Percentiles rank a stretch among this genome's conserved stretches.
phyloP scores from a whole-genome alignment of 1,284 basidiomycete genomes.

The Tilletiaria anomala region DNA sequence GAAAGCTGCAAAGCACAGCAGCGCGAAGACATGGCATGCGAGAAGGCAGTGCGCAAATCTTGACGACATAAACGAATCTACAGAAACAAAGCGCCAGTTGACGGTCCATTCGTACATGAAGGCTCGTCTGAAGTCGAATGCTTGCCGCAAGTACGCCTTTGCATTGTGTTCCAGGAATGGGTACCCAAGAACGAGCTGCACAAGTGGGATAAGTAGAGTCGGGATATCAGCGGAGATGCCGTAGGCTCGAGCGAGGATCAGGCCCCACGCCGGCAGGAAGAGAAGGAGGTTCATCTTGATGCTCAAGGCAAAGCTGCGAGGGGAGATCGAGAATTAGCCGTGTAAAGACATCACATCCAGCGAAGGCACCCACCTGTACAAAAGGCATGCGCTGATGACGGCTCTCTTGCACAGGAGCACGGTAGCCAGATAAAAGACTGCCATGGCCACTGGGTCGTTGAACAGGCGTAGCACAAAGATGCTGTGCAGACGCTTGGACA shows the following conservation, averaged over 20 bases:
- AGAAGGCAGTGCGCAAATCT: conserved; percentile 55
- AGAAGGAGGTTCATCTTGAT: conserved; percentile 92
- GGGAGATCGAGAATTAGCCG: not conserved
- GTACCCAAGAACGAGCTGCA: conserved; percentile 53
- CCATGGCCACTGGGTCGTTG: conserved; percentile 80
- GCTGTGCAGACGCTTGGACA: conserved; percentile 87
- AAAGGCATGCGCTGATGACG: conserved; percentile 51
- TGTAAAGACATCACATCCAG: not conserved
- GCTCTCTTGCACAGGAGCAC: conserved; percentile 47
- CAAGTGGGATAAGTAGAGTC: conserved; percentile 3
- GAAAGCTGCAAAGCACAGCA: conserved; percentile 54
- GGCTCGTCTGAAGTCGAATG: conserved; percentile 74
- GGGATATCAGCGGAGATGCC: conserved; percentile 42
- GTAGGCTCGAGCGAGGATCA: conserved; percentile 48
- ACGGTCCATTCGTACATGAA: conserved; percentile 97
- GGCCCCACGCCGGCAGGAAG: conserved; percentile 63
- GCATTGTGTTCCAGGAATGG: conserved; percentile 57
- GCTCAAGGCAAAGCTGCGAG: conserved; percentile 62
- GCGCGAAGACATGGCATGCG: conserved; percentile 50
- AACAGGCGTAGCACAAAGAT: conserved; percentile 84
- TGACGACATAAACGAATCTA: conserved; percentile 57
- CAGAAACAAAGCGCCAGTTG: conserved; percentile 80
- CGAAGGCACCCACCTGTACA: conserved; percentile 58
- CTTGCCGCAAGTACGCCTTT: conserved; percentile 54
- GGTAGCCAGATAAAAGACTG: conserved; percentile 44